Evolutionary conservation across 2,329 filamentous ascomycete genomes (phyloP), one percentile per base, ranked within the genome.

Genomic region (Aspergillus udagawae): DNA sequence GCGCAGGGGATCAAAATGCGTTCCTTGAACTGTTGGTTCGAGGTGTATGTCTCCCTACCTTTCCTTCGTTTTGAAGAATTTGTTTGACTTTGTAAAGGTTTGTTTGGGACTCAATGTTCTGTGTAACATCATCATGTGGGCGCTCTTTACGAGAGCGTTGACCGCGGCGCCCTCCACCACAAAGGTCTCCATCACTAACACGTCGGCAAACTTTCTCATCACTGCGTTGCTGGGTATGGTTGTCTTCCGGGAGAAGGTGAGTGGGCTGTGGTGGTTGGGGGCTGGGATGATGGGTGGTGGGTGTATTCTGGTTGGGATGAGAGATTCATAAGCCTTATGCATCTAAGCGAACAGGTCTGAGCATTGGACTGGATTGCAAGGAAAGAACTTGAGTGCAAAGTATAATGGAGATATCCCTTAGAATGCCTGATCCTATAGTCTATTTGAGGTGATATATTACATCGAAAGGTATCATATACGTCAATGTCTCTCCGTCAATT

Each of bases 91-190:
- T 23, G 38, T 51, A 49, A 58, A 84, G 82, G 70, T 80, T 62
- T 86, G 85, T 73, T 85, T 87, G 67, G 78, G 74, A 38, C 77
- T 86, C 51, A 87, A 87, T 64, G 75, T 87, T 57, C 65, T 83
- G 64, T 86, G 86, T 74, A 87, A 86, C 65, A 79, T 80, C 28
- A 77, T 83, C 27, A 87, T 87, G 84, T 87, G 84, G 84, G 82
- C 82, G 0, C 77, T 87, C 17, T 87, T 86, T 73, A 87, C 84
- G 1, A 79, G 82, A 44, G 84, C 84, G 14, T 73, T 87, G 17
- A 86, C 84, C 0, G 80, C 84, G 20, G 80, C 81, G 0, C 79
- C 80, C 38, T 86, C 83, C 12, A 86, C 85, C 2, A 84, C 84
- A 1, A 83, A 84, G 55, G 85, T 86, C 55, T 82, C 80, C 52